Evolutionary conservation across 2,329 filamentous ascomycete genomes (phyloP), one percentile per base, ranked within the genome.

Genomic region (Pseudogymnoascus sp.): DNA sequence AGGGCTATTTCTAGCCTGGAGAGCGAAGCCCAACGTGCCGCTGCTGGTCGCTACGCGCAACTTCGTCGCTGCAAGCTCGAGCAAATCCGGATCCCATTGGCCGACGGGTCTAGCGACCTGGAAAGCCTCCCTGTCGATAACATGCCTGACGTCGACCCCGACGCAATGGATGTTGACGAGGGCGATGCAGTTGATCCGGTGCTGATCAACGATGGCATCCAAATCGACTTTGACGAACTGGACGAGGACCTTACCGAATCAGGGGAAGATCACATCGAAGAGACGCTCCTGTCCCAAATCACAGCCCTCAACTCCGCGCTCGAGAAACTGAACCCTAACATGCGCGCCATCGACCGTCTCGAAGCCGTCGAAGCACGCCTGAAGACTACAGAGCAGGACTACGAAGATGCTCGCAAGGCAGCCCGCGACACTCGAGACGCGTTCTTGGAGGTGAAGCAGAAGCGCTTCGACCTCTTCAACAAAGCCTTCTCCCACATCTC

Each of bases 321-420:
- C 19, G 92, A 96, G 73, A 96, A 96, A 76, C 87, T 97, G 75
- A 93, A 95, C 66, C 95, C 95, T 26, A 97, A 99, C 75, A 96
- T 96, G 86, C 91, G 93, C 70, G 95, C 93, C 7, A 91, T 93
- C 76, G 92, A 97, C 72, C 90, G 93, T 60, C 82, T 99, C 4
- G 90, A 95, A 72, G 88, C 86, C 21, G 93, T 96, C 7, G 90
- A 96, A 74, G 83, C 86, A 61, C 87, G 93, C 65, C 86, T 97
- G 24, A 87, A 90, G 67, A 83, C 87, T 64, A 93, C 91, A 1
- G 93, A 97, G 70, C 86, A 90, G 69, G 93, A 97, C 69, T 97
- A 93, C 72, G 91, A 96, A 68, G 86, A 91, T 67, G 90, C 93
- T 1, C 90, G 92, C 69, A 83, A 83, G 60, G 82, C 85, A 24